phyloP scores from a whole-genome alignment of 116 monocot genomes.

The Papilionanthe hybrid region DNA sequence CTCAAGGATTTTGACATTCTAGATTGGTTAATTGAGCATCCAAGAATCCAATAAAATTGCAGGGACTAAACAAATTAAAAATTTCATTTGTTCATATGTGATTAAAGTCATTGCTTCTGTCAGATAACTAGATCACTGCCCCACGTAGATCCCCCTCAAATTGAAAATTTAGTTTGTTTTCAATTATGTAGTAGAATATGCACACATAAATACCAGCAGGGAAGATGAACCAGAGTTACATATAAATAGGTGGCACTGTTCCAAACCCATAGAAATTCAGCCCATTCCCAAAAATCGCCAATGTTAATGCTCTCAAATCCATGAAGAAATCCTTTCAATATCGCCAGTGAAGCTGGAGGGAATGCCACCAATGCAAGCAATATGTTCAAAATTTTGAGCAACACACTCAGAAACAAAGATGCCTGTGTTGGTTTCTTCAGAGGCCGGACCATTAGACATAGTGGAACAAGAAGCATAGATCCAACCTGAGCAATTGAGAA shows the following conservation, averaged over 20 bases:
- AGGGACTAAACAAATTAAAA: background rate
- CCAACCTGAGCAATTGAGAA: conserved; percentile 81
- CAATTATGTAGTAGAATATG: conserved; percentile 64
- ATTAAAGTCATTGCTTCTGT: background rate
- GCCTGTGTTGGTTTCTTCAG: conserved; percentile 22
- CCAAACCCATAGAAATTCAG: conserved; percentile 70
- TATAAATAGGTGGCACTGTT: conserved; percentile 87
- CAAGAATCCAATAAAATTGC: background rate
- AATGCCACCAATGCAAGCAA: conserved; percentile 43
- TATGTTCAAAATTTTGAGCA: conserved; percentile 27
- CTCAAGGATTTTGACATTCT: background rate
- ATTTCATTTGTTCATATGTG: background rate
- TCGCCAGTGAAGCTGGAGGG: conserved; percentile 40
- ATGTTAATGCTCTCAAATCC: conserved; percentile 29
- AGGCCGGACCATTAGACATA: conserved; percentile 62
- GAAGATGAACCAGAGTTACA: conserved; percentile 65
- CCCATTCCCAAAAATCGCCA: conserved; percentile 60
- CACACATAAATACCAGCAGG: conserved; percentile 77
- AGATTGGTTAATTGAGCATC: background rate
- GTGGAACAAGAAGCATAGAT: conserved; percentile 63
- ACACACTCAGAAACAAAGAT: conserved; percentile 5
- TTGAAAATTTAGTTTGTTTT: background rate
- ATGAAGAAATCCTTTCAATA: conserved; percentile 25
- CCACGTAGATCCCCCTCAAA: too few species aligned
- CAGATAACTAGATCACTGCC: background rate